Evolutionary conservation across 176 grass and related monocot species (phyloP), one percentile per base, ranked within the genome.

Genomic region (Hyparrhenia diplandra): DNA sequence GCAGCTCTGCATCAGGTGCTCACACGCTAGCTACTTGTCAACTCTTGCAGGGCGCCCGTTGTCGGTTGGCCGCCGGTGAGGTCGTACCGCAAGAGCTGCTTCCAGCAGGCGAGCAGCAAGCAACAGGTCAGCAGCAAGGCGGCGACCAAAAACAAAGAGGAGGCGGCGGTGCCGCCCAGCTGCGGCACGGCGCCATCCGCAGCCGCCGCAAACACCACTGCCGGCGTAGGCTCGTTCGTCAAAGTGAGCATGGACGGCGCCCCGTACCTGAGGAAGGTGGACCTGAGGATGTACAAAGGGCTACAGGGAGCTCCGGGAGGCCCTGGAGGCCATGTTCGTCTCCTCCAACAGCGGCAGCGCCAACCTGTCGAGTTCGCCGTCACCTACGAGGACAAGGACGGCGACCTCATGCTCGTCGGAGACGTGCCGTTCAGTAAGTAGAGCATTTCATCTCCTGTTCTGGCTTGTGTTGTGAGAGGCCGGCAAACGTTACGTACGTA

Each of bases 201-300:
- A 0, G 12, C 82, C 0, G 4, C 78, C 25, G 42, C 11, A n/a
- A 9, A 14, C 32, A 30, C 30, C n/a, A n/a, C n/a, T n/a, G n/a
- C n/a, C n/a, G n/a, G n/a, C 10, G 21, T 17, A 24, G 52, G 73
- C 20, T 84, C 85, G 0, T 87, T 89, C 24, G 92, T 97, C 6
- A 97, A 97, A 67, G 94, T 97, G 57, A 94, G 94, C 87, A 97
- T 97, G 94, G 94, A 97, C 64, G 94, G 92, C 10, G 92, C 92
- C 13, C 94, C 94, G 1, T 97, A 92, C 72, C 80, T 97, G 49
- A 83, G 94, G 54, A 97, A 97, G 84, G 67, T 97, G 17, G 94
- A 97, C 85, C 71, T 97, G 13, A 86, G 58, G 54, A 84, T 85
- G 73, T 97, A 88, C 84, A n/a, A 86, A 86, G 81, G 84, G 84